Percentiles rank a stretch among this genome's conserved stretches.
Evolutionary conservation across 345 rosid genomes (phyloP).

Genomic region (Rhodamnia rubescens): DNA sequence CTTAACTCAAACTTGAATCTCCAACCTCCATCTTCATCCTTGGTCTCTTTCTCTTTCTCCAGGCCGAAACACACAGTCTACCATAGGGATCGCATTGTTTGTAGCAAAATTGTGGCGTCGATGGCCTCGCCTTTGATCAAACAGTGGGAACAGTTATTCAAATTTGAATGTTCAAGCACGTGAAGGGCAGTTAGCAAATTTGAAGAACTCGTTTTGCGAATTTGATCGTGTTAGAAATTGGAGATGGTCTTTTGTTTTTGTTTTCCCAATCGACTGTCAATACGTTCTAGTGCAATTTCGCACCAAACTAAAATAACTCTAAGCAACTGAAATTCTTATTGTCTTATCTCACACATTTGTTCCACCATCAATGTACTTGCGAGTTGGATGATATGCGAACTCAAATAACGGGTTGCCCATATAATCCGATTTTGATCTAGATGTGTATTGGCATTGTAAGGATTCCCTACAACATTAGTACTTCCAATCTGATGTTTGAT

Average conservation of each 20-base stretch:
- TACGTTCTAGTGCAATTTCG: neutral
- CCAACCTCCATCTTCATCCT: too few relatives aligned
- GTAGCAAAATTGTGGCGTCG: neutral
- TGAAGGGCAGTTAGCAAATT: neutral
- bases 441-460: neutral
- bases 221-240: neutral
- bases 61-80: too few relatives aligned
- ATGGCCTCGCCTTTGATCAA: neutral
- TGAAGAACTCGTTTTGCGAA: neutral
- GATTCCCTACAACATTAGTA: neutral
- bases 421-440: neutral
- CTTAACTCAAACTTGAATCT: too few relatives aligned
- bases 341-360: neutral
- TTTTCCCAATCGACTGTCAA: neutral
- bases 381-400: neutral
- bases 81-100: neutral
- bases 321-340: neutral
- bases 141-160: neutral
- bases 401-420: neutral
- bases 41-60: too few relatives aligned
- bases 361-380: neutral
- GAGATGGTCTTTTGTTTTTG: neutral
- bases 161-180: neutral
- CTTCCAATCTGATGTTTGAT: neutral
- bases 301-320: neutral